A percentile compares a stretch with the other conserved stretches of the same genome.
Evolutionary conservation across 176 grass and related monocot genomes (phyloP).

Genomic region (Triticum timopheevii): DNA sequence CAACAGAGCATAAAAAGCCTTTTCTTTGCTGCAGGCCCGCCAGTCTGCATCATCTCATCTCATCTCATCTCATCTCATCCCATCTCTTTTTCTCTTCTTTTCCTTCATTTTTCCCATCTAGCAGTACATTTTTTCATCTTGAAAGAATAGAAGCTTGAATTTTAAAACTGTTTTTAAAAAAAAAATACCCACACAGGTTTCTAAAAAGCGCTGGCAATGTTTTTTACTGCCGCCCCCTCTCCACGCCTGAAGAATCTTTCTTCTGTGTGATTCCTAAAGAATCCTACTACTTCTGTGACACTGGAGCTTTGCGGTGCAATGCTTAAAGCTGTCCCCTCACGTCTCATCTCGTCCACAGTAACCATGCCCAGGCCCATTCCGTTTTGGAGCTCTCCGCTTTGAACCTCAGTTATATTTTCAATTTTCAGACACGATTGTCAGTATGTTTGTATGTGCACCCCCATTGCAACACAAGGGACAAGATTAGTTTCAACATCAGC

Average conservation of each 20-base stretch:
- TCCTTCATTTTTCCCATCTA: background rate
- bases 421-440: no score
- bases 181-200: background rate
- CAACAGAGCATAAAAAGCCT: background rate
- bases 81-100: background rate
- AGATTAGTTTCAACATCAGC: background rate
- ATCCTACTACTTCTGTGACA: conserved; percentile 6
- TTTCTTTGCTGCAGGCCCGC: background rate
- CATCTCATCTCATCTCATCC: background rate
- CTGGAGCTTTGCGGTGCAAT: conserved; percentile 6
- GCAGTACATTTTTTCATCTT: no score
- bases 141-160: conserved; percentile 37
- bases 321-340: conserved; percentile 23
- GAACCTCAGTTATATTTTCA: background rate
- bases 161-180: no score
- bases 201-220: conserved; percentile 29
- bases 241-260: conserved; percentile 30
- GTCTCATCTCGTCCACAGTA: background rate
- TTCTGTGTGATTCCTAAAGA: conserved; percentile 4
- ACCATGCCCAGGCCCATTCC: background rate
- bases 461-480: background rate
- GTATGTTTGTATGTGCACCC: background rate
- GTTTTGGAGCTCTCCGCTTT: background rate
- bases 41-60: background rate
- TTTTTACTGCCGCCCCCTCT: background rate